Base-by-base conservation (phyloP, 176 grass and related monocot genomes). In the Canna indica region DNA sequence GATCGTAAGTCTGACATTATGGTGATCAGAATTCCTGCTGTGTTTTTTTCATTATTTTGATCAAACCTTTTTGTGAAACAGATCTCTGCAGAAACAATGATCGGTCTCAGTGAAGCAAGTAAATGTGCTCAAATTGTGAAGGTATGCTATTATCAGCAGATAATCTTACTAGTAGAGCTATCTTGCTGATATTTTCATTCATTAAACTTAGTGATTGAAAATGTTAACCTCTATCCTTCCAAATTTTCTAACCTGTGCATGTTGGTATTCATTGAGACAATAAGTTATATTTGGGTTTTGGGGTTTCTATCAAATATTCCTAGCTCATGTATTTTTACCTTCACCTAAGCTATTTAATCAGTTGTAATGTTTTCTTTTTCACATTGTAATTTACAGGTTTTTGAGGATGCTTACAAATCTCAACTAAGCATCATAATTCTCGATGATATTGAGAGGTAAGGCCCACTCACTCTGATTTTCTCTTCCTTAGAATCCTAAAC, bases 381-480 rank as follows among this genome's bases (percentile, higher is more conserved):
- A n/a, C n/a, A n/a, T n/a, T n/a, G n/a, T n/a, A n/a, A n/a, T n/a
- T n/a, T n/a, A n/a, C 77, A 96, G 92, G 92, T 96, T 66, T 96
- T 96, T 72, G 92, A 96, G 81, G 92, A 96, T 83, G 92, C 92
- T 72, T 96, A 96, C 59, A 96, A 85, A 82, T 96, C 92, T 76
- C 85, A 96, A 59, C 81, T 96, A 42, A 91, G 93, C 79, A 87
- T 96, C 76, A 91, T 99, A 83, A 84, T 99, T 87, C 94, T 99
- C 77, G 94, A 93, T 64, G 94, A 90, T 67, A 90, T 99, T 24
- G 88, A 91, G 76, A 87, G 88, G 83, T 78, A 74, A 57, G 2
- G 53, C 16, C 13, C 29, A 36, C 31, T 36, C 26, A 20, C 17
- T 34, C 5, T 74, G 7, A 42, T 61, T 62, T 41, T 39, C 18